Percentiles rank a stretch among this genome's conserved stretches.
Conservation (phyloP, 1,139 yeast species). For the Arxiozyma slooffiae region DNA sequence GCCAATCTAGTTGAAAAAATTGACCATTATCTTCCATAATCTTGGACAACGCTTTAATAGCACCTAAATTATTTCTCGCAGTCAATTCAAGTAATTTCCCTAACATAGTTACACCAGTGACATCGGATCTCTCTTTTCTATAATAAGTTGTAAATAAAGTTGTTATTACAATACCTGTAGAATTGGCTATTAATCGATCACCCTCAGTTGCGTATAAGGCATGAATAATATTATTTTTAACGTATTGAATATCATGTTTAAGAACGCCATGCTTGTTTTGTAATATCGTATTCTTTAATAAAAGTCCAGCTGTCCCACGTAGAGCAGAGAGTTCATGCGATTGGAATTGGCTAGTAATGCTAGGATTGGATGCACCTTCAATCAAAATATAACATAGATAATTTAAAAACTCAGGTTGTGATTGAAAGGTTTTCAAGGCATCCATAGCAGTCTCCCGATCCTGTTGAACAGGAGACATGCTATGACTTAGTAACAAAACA, state of each 20-base stretch:
- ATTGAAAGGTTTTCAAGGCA: slow-evolving; percentile 57
- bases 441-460: slow-evolving; percentile 54
- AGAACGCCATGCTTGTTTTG: slow-evolving; percentile 26
- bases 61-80: slow-evolving; percentile 53
- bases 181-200: slow-evolving; percentile 61
- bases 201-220: slow-evolving; percentile 49
- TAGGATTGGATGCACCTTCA: slow-evolving; percentile 37
- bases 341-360: slow-evolving; percentile 26
- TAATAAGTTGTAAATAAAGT: slow-evolving; percentile 54
- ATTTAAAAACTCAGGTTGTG: slow-evolving; percentile 67
- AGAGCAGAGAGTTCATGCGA: slow-evolving; percentile 35
- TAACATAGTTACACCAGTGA: slow-evolving; percentile 56
- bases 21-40: slow-evolving; percentile 68
- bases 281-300: slow-evolving; percentile 64
- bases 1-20: slow-evolving; percentile 47
- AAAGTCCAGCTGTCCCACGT: slow-evolving; percentile 83
- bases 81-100: slow-evolving; percentile 58
- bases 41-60: slow-evolving; percentile 72
- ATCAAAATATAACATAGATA: slow-evolving; percentile 66
- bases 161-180: slow-evolving; percentile 85
- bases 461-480: slow-evolving; percentile 48
- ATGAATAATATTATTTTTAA: slow-evolving; percentile 52
- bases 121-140: slow-evolving; percentile 29
- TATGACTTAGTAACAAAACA: slow-evolving; percentile 51
- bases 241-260: slow-evolving; percentile 34